Percentiles rank a stretch among this genome's conserved stretches.
Evolutionary conservation across 495 filamentous ascomycete genomes (phyloP).

Genomic region (Aspergillus biplanus): DNA sequence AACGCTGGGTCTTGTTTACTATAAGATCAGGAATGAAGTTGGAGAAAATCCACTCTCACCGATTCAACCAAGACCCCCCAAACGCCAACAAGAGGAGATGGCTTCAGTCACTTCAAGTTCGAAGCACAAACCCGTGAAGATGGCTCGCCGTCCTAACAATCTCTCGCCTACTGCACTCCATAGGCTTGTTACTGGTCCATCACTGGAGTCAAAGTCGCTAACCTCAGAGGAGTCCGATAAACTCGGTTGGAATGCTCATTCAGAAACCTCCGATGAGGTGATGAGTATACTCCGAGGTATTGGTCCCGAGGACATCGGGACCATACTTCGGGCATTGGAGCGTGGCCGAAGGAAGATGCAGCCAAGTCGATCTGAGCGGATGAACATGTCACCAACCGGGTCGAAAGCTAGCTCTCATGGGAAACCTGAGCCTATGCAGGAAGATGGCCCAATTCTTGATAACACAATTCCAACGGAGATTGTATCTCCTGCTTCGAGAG

Average conservation of each 20-base stretch:
- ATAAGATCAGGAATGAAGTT: constrained; percentile 48
- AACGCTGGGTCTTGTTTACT: constrained; percentile 45
- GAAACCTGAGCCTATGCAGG: constrained; percentile 28
- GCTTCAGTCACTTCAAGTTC: constrained; percentile 33
- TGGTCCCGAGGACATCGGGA: constrained; percentile 41
- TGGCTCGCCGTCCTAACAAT: constrained; percentile 37
- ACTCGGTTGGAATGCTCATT: constrained; percentile 45
- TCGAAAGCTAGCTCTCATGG: constrained; percentile 31
- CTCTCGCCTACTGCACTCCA: constrained; percentile 41
- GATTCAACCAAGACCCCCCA: constrained; percentile 33
- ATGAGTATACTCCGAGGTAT: constrained; percentile 46
- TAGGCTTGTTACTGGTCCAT: constrained; percentile 38
- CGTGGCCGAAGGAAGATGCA: constrained; percentile 40
- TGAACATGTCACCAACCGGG: constrained; percentile 38
- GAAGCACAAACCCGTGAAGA: constrained; percentile 45
- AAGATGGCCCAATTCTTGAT: constrained; percentile 30
- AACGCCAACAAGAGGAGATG: constrained; percentile 44
- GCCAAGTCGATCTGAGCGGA: constrained; percentile 38
- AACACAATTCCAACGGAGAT: constrained; percentile 41
- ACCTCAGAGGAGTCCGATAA: constrained; percentile 42
- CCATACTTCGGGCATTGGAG: constrained; percentile 42
- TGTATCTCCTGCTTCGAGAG: constrained; percentile 27
- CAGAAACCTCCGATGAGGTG: constrained; percentile 43
- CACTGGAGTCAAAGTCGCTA: constrained; percentile 41
- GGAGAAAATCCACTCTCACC: constrained; percentile 37